phyloP scores from a whole-genome alignment of 257 asterid genomes.

The Fraxinus quadrangulata region DNA sequence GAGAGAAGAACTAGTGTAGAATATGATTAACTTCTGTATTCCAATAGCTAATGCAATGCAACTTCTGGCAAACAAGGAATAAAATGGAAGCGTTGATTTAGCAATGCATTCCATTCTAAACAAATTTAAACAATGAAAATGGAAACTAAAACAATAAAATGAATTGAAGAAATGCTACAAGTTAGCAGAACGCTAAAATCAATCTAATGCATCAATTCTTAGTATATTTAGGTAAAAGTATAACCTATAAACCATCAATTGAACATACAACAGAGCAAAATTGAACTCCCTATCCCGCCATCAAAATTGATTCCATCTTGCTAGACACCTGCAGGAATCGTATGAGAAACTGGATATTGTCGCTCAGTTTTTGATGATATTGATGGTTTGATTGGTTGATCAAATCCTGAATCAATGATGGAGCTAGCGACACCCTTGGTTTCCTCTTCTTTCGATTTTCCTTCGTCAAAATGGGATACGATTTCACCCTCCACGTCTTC shows the following conservation, averaged over 20 bases:
- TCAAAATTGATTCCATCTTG: background rate
- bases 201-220: constrained; percentile 28
- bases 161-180: background rate
- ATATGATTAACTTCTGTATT: no score
- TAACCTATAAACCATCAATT: constrained; percentile 31
- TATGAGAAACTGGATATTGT: constrained; percentile 34
- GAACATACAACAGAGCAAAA: constrained; percentile 13
- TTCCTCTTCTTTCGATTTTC: constrained; percentile 34
- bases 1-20: no score
- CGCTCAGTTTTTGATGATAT: constrained; percentile 30
- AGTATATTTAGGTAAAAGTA: constrained; percentile 16
- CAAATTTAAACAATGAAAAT: background rate
- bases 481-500: constrained; percentile 45
- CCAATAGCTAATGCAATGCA: no score
- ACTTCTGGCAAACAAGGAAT: no score
- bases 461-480: constrained; percentile 32
- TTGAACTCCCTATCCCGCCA: background rate
- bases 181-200: constrained; percentile 27
- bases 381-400: constrained; percentile 34
- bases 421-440: constrained; percentile 28
- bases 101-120: background rate
- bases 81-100: background rate
- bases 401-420: constrained; percentile 35
- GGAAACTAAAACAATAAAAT: constrained; percentile 12
- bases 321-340: constrained; percentile 63